Evolutionary conservation across 2,329 filamentous ascomycete genomes (phyloP).

Genomic region (Basipetospora chlamydospora): DNA sequence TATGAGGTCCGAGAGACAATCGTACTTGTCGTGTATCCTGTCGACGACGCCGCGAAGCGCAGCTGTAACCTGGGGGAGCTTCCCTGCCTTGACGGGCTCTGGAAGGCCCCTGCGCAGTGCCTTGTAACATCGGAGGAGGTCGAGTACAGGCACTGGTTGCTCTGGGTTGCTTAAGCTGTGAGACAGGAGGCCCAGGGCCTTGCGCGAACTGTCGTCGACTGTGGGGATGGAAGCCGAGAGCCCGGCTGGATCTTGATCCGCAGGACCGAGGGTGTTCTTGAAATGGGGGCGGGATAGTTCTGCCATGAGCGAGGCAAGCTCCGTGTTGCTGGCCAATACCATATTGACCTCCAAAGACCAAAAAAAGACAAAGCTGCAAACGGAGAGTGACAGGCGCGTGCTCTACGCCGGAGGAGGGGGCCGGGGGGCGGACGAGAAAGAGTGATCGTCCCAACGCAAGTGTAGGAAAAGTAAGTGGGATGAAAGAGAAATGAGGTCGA

Average conservation of each 20-base stretch:
- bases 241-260: background rate
- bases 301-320: slow-evolving; percentile 1
- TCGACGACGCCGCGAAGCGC: slow-evolving; percentile 11
- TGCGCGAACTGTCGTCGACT: background rate
- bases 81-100: slow-evolving; percentile 18
- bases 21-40: slow-evolving; percentile 17
- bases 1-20: slow-evolving; percentile 24
- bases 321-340: background rate
- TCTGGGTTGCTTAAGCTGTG: background rate
- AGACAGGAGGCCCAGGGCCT: background rate
- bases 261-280: background rate
- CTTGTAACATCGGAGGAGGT: slow-evolving; percentile 19
- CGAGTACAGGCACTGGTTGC: background rate
- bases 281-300: slow-evolving; percentile 3
- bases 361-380: too few species aligned
- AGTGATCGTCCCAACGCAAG: too few species aligned
- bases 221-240: background rate
- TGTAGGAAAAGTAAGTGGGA: too few species aligned
- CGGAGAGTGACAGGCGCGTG: too few species aligned
- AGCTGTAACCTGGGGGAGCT: slow-evolving; percentile 6
- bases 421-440: too few species aligned
- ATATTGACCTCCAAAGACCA: too few species aligned
- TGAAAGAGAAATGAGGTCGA: too few species aligned
- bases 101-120: slow-evolving; percentile 21
- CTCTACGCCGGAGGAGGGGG: too few species aligned